Percentiles rank a stretch among this genome's conserved stretches.
Conservation (phyloP, 305 asterid genomes). For the Fraxinus albicans region DNA sequence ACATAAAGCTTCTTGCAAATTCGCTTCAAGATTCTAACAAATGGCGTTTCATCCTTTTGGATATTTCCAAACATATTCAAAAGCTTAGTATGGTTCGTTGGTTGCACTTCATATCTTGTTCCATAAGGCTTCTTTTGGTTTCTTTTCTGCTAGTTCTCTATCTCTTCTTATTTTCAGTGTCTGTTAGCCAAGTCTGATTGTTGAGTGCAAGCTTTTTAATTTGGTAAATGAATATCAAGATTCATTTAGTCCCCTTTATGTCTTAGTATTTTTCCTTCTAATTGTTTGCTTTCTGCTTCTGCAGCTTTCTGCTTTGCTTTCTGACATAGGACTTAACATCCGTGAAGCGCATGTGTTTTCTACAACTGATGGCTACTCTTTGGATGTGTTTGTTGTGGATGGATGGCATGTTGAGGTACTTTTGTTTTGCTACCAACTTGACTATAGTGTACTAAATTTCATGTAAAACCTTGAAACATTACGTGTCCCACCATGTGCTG, state of each 20-base stretch:
- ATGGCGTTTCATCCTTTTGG: conserved; percentile 9
- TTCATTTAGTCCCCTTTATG: conserved; percentile 1
- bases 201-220: background rate
- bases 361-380: conserved; percentile 85
- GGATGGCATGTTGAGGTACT: conserved; percentile 93
- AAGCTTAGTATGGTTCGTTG: conserved; percentile 3
- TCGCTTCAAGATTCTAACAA: background rate
- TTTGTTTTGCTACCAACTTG: conserved; percentile 25
- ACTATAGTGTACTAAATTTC: conserved; percentile 8
- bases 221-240: background rate
- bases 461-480: background rate
- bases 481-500: background rate
- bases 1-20: background rate
- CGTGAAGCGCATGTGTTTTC: conserved; percentile 99
- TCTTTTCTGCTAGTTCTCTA: background rate
- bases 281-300: conserved; percentile 18
- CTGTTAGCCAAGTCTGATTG: background rate
- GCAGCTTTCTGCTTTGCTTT: conserved; percentile 96
- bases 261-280: conserved; percentile 9
- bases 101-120: conserved; percentile 3
- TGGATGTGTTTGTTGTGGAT: conserved; percentile 92
- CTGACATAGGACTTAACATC: conserved; percentile 91
- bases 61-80: background rate
- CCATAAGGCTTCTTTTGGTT: background rate
- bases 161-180: conserved; percentile 5